Evolutionary conservation across 805 yeast genomes (phyloP).

Genomic region (Candida taoyuanica): DNA sequence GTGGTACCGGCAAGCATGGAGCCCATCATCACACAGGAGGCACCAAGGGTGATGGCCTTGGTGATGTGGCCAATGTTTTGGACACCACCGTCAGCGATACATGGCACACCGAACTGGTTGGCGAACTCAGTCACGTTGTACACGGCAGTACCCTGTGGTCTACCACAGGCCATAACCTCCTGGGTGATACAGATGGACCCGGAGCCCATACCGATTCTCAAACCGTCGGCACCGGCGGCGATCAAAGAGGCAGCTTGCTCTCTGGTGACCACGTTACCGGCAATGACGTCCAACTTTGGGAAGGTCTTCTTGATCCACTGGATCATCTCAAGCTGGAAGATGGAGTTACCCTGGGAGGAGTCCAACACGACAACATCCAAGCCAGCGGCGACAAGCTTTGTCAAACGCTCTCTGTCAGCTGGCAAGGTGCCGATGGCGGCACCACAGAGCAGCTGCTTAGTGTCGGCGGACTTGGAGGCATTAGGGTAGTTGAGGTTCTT

Average conservation of each 20-base stretch:
- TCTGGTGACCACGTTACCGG: slow-evolving; percentile 98
- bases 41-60: slow-evolving; percentile 95
- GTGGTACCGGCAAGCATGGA: slow-evolving; percentile 98
- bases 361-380: slow-evolving; percentile 93
- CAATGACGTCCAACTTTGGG: slow-evolving; percentile 85
- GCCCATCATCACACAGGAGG: slow-evolving; percentile 99
- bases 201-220: slow-evolving; percentile 99
- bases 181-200: slow-evolving; percentile 99
- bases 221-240: slow-evolving; percentile 95
- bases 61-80: slow-evolving; percentile 98
- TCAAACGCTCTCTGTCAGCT: slow-evolving; percentile 81
- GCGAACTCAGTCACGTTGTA: slow-evolving; percentile 92
- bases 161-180: slow-evolving; percentile 99
- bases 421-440: slow-evolving; percentile 96
- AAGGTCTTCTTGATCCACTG: slow-evolving; percentile 78
- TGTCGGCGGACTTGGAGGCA: slow-evolving; percentile 88
- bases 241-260: slow-evolving; percentile 97
- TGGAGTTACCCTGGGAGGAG: slow-evolving; percentile 96
- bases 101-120: slow-evolving; percentile 93
- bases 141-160: slow-evolving; percentile 99
- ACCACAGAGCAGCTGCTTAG: slow-evolving; percentile 97
- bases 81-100: slow-evolving; percentile 99
- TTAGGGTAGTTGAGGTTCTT: slow-evolving; percentile 91
- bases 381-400: slow-evolving; percentile 87
- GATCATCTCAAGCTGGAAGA: slow-evolving; percentile 92